phyloP scores from a whole-genome alignment of 805 yeast genomes.

The Ogataea henricii region DNA sequence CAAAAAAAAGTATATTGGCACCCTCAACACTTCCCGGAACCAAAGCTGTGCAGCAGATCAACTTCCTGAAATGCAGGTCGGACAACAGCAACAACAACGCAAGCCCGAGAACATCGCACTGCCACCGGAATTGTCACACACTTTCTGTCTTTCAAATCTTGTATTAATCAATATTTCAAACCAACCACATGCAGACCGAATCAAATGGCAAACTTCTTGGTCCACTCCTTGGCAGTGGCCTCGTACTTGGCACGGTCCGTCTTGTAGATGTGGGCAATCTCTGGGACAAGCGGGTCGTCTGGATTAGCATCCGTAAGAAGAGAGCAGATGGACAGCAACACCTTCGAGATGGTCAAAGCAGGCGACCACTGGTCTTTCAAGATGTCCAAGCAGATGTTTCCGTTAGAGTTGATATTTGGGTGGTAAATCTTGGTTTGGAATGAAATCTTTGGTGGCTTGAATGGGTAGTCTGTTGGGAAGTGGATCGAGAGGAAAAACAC shows the following conservation, averaged over 20 bases:
- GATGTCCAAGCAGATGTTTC: conserved; percentile 95
- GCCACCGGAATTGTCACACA: conserved; percentile 2
- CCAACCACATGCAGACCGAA: conserved; percentile 1
- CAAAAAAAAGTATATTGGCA: conserved; percentile 1
- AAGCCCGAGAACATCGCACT: background rate
- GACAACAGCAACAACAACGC: background rate
- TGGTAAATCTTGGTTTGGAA: conserved; percentile 97
- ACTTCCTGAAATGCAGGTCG: no score
- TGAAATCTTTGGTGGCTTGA: conserved; percentile 93
- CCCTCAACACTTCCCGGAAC: background rate
- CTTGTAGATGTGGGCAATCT: conserved; percentile 94
- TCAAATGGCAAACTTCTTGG: conserved; percentile 93
- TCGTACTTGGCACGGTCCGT: conserved; percentile 92
- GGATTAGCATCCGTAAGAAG: conserved; percentile 97
- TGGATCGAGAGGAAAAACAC: conserved; percentile 94
- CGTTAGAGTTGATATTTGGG: conserved; percentile 94
- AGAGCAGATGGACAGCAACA: conserved; percentile 90
- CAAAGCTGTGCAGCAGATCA: no score
- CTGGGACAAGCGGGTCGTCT: conserved; percentile 98
- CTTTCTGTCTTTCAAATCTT: conserved; percentile 1
- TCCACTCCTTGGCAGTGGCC: conserved; percentile 98
- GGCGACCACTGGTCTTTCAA: conserved; percentile 99
- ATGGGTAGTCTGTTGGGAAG: conserved; percentile 99
- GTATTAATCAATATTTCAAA: conserved; percentile 5
- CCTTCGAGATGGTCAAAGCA: conserved; percentile 94